A percentile compares a stretch with the other conserved stretches of the same genome.
Evolutionary conservation across 75 land plant species (phyloP).

Genomic region (Sequoiadendron giganteum): DNA sequence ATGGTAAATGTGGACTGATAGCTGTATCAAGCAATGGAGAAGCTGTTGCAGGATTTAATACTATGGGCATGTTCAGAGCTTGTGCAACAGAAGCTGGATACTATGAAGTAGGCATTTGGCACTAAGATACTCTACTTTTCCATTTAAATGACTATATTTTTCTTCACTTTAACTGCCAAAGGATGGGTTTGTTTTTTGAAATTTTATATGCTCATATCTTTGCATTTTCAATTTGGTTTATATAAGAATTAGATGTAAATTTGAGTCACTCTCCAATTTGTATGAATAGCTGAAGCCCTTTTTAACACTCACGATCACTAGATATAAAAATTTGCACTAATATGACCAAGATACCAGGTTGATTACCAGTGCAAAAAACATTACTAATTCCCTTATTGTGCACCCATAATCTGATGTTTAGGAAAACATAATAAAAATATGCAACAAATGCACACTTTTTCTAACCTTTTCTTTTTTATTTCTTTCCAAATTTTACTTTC

Average conservation of each 20-base stretch:
- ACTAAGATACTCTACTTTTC: background rate
- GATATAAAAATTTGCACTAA: background rate
- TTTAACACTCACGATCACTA: background rate
- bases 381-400: too few relatives aligned
- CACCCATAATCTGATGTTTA: too few relatives aligned
- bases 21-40: conserved; percentile 80
- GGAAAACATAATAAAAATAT: too few relatives aligned
- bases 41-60: conserved; percentile 72
- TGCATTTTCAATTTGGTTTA: background rate
- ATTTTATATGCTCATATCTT: background rate
- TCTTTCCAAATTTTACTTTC: too few relatives aligned
- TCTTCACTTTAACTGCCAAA: background rate
- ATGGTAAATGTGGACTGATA: conserved; percentile 74
- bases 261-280: background rate
- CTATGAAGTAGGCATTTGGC: conserved; percentile 73
- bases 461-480: too few relatives aligned
- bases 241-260: background rate
- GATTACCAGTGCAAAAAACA: too few relatives aligned
- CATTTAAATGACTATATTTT: background rate
- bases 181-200: background rate
- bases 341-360: too few relatives aligned
- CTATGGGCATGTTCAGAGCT: conserved; percentile 85
- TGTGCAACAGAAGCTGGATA: conserved; percentile 73
- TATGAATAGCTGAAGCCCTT: background rate
- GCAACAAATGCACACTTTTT: too few relatives aligned